Percentiles rank a stretch among this genome's conserved stretches.
These are phyloP conservation scores for Diaporthe amygdali DNA, from an alignment of 2,329 filamentous ascomycete species.

Conservation along the genomic window DNA sequence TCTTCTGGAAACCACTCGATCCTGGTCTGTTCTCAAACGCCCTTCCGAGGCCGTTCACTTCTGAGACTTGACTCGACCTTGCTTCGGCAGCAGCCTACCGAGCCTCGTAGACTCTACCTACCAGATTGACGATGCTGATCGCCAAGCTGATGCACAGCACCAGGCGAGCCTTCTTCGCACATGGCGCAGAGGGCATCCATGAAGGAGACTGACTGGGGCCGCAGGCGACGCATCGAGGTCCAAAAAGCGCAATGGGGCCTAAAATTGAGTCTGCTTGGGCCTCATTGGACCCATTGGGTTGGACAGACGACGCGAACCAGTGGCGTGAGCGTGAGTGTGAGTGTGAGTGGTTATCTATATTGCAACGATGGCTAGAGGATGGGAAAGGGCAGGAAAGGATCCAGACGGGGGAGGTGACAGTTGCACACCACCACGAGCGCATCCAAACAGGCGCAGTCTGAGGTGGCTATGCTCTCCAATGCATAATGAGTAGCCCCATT, in stretches of 20 bases:
- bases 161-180: not conserved
- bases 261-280: not conserved
- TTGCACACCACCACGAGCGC: constrained; percentile 11
- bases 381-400: not conserved
- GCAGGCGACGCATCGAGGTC: not conserved
- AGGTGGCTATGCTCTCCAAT: constrained; percentile 13
- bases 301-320: not conserved
- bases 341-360: too few relatives aligned
- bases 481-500: not conserved
- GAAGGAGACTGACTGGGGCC: not conserved
- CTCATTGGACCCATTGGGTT: not conserved
- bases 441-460: constrained; percentile 6
- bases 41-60: constrained; percentile 13
- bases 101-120: not conserved
- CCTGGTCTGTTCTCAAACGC: constrained; percentile 24
- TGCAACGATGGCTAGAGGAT: not conserved
- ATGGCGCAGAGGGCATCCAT: not conserved
- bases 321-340: not conserved
- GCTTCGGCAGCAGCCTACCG: constrained; percentile 16
- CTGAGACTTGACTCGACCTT: constrained; percentile 14
- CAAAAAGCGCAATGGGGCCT: not conserved
- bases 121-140: not conserved
- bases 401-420: constrained; percentile 4
- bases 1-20: constrained; percentile 2
- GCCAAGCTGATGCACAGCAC: not conserved